These are phyloP conservation scores for Neurospora tetraspora DNA, from an alignment of 495 filamentous ascomycete species.

Conservation along the genomic window DNA sequence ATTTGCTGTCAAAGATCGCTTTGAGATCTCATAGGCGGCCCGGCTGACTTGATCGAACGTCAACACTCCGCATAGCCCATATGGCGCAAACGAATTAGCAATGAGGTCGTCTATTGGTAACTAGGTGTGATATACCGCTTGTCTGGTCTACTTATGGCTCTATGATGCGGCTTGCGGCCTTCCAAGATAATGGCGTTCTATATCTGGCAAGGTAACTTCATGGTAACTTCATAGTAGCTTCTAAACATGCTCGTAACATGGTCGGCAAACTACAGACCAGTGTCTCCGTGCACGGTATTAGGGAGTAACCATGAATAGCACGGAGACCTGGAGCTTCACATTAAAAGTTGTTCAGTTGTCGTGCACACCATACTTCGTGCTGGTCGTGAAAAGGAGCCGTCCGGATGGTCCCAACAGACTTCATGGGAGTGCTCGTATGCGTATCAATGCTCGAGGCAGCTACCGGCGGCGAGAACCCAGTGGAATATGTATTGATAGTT, in stretches of 20 bases:
- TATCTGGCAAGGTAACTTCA: background rate
- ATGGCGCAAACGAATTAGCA: background rate
- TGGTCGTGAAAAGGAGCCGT: background rate
- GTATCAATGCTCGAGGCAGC: background rate
- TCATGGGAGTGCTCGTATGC: background rate
- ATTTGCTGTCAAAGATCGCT: background rate
- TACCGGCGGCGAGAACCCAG: background rate
- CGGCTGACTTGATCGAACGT: background rate
- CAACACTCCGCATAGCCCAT: background rate
- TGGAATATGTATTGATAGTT: background rate
- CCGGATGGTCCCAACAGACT: background rate
- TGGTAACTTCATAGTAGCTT: background rate
- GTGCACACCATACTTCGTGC: background rate
- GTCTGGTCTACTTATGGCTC: background rate
- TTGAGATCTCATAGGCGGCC: background rate
- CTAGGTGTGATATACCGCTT: background rate
- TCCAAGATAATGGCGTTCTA: background rate
- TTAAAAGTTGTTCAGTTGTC: background rate
- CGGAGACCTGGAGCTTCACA: background rate
- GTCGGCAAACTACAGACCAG: background rate
- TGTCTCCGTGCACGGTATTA: background rate
- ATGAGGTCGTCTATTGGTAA: background rate
- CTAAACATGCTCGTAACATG: background rate
- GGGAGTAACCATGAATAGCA: background rate
- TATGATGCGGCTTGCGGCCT: background rate